Base-by-base conservation (phyloP, 306 rosid species). In the Sesbania bispinosa region DNA sequence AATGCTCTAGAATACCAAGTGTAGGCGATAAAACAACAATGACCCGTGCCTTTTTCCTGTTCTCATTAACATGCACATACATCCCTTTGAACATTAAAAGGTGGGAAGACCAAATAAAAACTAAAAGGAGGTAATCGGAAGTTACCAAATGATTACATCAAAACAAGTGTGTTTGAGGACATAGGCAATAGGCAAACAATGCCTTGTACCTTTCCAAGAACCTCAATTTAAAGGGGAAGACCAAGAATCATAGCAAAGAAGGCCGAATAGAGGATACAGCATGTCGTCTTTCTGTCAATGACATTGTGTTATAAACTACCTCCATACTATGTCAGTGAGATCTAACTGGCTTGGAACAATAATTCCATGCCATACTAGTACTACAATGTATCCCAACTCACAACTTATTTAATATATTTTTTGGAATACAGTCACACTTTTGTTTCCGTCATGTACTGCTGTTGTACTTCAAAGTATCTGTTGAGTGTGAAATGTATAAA, bases 361-460 rank as follows among this genome's bases (percentile, higher is more conserved):
- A 46, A 73, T 52, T 11, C 43, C 82, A 60, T 52, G 53, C 32
- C 70, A 54, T 27, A 47, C 66, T 13, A 62, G 46, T 27, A 47
- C 66, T 13, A 62, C 55, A 65, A 23, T 16, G 15, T 21, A 82
- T 48, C 69, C 69, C 42, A 47, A 36, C 78, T 64, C 61, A 0
- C 26, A 4, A 38, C 72, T 74, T 78, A 62, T 62, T 73, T 18
- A 38, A 50, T 71, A 21, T 53, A 5, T 53, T 24, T 16, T 18
- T 52, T 26, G 46, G 53, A 35, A 32, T 61, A 26, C 55, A 77
- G 61, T 16, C 62, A 50, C 33, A 36, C 58, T 21, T 62, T 50
- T 33, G 76, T 69, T 77, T 73, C 64, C 79, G 53, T 46, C 77
- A 7, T 50, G 77, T 42, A 73, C 42, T 61, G 59, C 85, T 41